Conservation (phyloP, 139 green algal genomes). For the Tetraselmis striata region DNA sequence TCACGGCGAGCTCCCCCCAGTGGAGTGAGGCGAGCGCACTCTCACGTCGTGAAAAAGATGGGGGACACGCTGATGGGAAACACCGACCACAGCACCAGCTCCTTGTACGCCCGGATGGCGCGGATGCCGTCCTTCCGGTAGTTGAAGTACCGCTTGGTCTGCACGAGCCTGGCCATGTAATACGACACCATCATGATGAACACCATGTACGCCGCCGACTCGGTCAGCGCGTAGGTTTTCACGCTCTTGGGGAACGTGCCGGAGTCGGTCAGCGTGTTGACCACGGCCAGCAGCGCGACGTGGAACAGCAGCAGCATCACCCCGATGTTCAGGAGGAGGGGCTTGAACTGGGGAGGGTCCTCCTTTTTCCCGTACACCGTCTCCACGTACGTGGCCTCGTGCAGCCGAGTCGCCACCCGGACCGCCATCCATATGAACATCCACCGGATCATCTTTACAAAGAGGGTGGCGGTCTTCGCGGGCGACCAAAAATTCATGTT, state of each 20-base stretch:
- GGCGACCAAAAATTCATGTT: too few relatives aligned
- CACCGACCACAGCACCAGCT: background rate
- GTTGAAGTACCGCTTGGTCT: background rate
- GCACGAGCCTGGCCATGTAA: background rate
- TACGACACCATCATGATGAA: background rate
- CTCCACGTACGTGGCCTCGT: background rate
- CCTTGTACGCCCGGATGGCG: background rate
- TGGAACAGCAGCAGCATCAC: background rate
- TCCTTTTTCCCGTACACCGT: background rate
- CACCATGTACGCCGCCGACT: background rate
- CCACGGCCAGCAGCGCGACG: background rate
- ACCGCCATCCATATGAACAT: background rate
- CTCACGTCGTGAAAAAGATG: background rate
- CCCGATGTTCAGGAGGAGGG: background rate
- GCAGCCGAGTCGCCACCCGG: background rate
- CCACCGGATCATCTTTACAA: background rate
- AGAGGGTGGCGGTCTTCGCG: background rate
- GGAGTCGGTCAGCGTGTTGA: background rate
- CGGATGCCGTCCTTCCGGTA: background rate
- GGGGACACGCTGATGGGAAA: background rate
- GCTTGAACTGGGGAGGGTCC: background rate
- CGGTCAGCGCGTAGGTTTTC: background rate
- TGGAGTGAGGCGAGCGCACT: too few relatives aligned
- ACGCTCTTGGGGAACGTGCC: background rate
- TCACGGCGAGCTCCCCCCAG: too few relatives aligned